A percentile compares a stretch with the other conserved stretches of the same genome.
phyloP scores from a whole-genome alignment of 2,329 filamentous ascomycete genomes.

The Scytalidium sp. region DNA sequence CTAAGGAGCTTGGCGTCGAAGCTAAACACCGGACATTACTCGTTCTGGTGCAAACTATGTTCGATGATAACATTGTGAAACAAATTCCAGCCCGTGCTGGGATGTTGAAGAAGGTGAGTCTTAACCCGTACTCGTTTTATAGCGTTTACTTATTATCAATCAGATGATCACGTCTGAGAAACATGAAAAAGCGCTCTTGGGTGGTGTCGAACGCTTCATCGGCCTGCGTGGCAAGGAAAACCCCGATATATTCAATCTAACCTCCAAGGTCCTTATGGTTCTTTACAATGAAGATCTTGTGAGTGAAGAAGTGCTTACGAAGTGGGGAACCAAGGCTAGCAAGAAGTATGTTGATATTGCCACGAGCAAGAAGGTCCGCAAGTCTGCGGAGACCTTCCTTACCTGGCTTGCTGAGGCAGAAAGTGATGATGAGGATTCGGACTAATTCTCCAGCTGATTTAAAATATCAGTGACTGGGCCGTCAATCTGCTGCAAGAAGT shows the following conservation, averaged over 20 bases:
- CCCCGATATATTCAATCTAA: constrained; percentile 71
- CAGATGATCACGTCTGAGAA: constrained; percentile 84
- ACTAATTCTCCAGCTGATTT: too few species aligned
- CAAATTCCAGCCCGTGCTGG: constrained; percentile 81
- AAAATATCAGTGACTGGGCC: too few species aligned
- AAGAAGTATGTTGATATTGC: constrained; percentile 95
- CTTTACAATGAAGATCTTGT: constrained; percentile 91
- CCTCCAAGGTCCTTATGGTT: constrained; percentile 83
- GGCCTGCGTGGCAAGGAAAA: constrained; percentile 68
- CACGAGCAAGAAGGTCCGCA: constrained; percentile 92
- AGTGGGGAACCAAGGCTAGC: constrained; percentile 92
- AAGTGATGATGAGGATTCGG: constrained; percentile 62
- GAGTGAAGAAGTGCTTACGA: constrained; percentile 81
- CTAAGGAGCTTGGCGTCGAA: constrained; percentile 93
- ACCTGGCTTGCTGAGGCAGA: constrained; percentile 90
- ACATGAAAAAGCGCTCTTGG: constrained; percentile 92
- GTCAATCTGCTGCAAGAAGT: too few species aligned
- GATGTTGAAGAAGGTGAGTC: constrained; percentile 79
- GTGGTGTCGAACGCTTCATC: constrained; percentile 91
- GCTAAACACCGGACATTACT: constrained; percentile 89
- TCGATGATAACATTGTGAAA: constrained; percentile 83
- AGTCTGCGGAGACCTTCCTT: constrained; percentile 90
- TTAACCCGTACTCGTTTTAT: background rate
- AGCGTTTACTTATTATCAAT: background rate
- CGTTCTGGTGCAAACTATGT: constrained; percentile 90